phyloP scores from a whole-genome alignment of 2,329 filamentous ascomycete genomes.

The Neoarthrinium moseri region DNA sequence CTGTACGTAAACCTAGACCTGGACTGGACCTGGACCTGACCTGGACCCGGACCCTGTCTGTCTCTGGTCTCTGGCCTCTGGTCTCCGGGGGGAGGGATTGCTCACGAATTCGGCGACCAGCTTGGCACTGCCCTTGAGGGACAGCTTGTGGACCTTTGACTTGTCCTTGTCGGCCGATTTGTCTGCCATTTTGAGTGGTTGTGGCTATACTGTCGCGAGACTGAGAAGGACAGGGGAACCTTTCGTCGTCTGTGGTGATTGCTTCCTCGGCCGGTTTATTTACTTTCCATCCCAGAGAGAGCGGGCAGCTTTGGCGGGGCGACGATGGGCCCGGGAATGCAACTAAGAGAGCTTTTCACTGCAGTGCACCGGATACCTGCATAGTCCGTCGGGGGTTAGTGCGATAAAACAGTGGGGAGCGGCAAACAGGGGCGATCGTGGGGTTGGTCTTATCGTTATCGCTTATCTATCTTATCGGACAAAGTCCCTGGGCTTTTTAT shows the following conservation, averaged over 20 bases:
- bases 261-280: conserved; percentile 6
- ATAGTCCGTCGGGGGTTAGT: no score
- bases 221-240: no score
- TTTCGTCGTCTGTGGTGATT: neutral
- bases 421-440: no score
- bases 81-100: conserved; percentile 19
- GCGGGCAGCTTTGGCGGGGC: conserved; percentile 6
- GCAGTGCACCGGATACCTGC: no score
- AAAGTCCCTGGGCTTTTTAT: conserved; percentile 4
- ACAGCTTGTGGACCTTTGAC: conserved; percentile 92
- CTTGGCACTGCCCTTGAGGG: conserved; percentile 80
- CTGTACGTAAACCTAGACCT: no score
- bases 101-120: conserved; percentile 93
- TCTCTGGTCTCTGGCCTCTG: neutral
- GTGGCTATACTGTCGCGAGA: neutral
- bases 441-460: conserved; percentile 3
- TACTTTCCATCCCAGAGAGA: conserved; percentile 6
- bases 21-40: neutral
- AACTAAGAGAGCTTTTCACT: no score
- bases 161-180: conserved; percentile 56
- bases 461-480: conserved; percentile 7
- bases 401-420: no score
- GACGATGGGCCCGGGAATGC: neutral
- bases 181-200: conserved; percentile 21
- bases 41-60: neutral